These are phyloP conservation scores for Parastagonospora nodorum DNA, from an alignment of 2,329 filamentous ascomycete genomes.

Conservation along the genomic window DNA sequence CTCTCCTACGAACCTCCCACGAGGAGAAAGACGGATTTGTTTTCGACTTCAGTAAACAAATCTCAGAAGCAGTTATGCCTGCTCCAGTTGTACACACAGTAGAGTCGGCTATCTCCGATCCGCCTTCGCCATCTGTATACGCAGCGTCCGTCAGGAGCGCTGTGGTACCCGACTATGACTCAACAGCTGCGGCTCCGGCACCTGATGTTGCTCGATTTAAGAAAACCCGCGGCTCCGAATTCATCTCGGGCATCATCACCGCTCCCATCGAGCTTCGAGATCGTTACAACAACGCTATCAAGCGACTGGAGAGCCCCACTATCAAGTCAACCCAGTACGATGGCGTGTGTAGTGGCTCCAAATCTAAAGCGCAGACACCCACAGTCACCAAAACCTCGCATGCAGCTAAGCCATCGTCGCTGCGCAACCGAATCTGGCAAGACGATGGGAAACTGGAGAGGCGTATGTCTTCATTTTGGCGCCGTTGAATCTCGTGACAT, in stretches of 20 bases:
- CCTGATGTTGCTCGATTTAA: background rate
- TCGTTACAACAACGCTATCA: constrained; percentile 15
- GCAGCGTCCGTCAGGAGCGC: constrained; percentile 4
- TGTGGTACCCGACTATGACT: background rate
- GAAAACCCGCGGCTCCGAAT: background rate
- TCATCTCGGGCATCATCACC: constrained; percentile 2
- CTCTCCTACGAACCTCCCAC: too few species aligned
- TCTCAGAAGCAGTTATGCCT: background rate
- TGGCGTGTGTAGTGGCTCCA: background rate
- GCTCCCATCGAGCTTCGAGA: constrained; percentile 15
- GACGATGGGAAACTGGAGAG: constrained; percentile 18
- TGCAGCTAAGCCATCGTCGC: constrained; percentile 9
- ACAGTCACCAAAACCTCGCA: constrained; percentile 8
- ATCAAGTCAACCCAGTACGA: constrained; percentile 1
- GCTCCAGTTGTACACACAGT: constrained; percentile 9
- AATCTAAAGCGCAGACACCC: constrained; percentile 2
- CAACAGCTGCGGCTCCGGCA: background rate
- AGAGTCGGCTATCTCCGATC: constrained; percentile 19
- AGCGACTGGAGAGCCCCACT: constrained; percentile 6
- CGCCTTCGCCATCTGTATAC: constrained; percentile 9
- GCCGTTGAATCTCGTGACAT: background rate
- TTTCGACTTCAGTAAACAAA: constrained; percentile 8
- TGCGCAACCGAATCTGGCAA: constrained; percentile 6
- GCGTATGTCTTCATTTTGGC: constrained; percentile 16
- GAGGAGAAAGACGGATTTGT: constrained; percentile 6